A percentile compares a stretch with the other conserved stretches of the same genome.
Conservation (phyloP, 164 flowering plant species). For the Umbellularia californica region DNA sequence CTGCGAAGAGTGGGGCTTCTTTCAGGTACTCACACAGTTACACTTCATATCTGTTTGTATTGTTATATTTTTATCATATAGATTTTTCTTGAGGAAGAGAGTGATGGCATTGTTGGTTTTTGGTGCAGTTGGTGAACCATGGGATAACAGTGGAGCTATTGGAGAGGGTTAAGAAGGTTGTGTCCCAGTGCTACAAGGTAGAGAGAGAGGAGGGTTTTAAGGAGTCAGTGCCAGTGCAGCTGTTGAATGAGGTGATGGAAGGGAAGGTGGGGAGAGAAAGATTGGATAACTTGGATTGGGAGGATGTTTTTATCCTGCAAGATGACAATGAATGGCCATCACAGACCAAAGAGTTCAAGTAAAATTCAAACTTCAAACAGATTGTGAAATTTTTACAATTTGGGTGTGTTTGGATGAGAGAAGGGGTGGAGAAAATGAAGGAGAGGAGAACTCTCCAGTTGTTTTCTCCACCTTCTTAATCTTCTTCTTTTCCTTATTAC, state of each 20-base stretch:
- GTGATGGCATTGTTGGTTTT: background rate
- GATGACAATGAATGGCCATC: slow-evolving; percentile 76
- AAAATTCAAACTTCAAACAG: slow-evolving; percentile 11
- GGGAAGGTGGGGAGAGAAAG: slow-evolving; percentile 24
- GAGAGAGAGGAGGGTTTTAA: slow-evolving; percentile 67
- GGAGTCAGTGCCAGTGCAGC: slow-evolving; percentile 36
- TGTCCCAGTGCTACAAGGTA: slow-evolving; percentile 48
- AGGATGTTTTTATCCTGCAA: slow-evolving; percentile 61
- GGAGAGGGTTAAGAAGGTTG: slow-evolving; percentile 72
- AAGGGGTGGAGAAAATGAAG: no score
- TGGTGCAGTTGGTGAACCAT: slow-evolving; percentile 75
- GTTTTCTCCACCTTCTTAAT: no score
- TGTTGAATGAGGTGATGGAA: slow-evolving; percentile 44
- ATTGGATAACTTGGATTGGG: slow-evolving; percentile 55
- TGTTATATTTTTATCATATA: no score
- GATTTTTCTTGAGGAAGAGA: background rate
- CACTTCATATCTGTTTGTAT: no score
- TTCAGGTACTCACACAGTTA: slow-evolving; percentile 46
- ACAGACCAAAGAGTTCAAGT: slow-evolving; percentile 60
- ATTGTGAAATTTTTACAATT: no score
- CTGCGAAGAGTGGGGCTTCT: slow-evolving; percentile 87
- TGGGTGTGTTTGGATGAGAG: background rate
- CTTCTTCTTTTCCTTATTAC: no score
- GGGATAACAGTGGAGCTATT: slow-evolving; percentile 74
- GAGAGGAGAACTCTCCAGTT: no score